Evolutionary conservation across 2,329 filamentous ascomycete species (phyloP), one percentile per base, ranked within the genome.

Genomic region (Fusarium sp.): DNA sequence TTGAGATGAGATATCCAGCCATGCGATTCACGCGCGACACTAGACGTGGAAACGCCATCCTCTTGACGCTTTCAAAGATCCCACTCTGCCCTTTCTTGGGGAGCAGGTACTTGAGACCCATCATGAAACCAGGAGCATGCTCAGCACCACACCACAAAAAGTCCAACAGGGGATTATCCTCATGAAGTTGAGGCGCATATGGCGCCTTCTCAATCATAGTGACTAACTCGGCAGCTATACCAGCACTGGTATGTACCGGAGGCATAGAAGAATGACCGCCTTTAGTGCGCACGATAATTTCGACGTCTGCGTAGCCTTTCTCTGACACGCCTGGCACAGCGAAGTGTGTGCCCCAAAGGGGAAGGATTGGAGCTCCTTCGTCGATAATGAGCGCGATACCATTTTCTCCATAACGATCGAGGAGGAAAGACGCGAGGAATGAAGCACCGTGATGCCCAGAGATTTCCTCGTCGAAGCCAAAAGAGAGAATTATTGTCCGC

Each of bases 91-190:
- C 11, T 6, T 4, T 39, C 11, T n/a, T 39, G 2, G 48, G 48
- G 0, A 51, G 4, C 0, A 51, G 21, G 12, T 51, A 39, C 6
- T 19, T 51, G 3, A 51, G 9, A 4, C 48, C 48, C 6, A 14
- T 18, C 21, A 39, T 19, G 7, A 51, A 51, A 1, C 31, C 31
- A 16, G 48, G 48, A 4, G 48, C 31, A 51, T 51, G 31, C 4
- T 39, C 48, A 10, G 48, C 48, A 25, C 48, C 48, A 1, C 48
- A 51, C 48, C 48, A 51, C 10, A 51, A 19, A 26, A 51, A 39
- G 6, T 51, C 48, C 3, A 51, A n/a, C 3, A 51, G 2, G 1
- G 48, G 48, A 7, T 51, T 51, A 1, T 51, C 31, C 9, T 51
- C 21, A 2, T 26, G 18, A 6, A 51, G 48, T 4, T 51, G 31